Base-by-base conservation (phyloP, 2,329 filamentous ascomycete species). In the Diaporthe sp. region DNA sequence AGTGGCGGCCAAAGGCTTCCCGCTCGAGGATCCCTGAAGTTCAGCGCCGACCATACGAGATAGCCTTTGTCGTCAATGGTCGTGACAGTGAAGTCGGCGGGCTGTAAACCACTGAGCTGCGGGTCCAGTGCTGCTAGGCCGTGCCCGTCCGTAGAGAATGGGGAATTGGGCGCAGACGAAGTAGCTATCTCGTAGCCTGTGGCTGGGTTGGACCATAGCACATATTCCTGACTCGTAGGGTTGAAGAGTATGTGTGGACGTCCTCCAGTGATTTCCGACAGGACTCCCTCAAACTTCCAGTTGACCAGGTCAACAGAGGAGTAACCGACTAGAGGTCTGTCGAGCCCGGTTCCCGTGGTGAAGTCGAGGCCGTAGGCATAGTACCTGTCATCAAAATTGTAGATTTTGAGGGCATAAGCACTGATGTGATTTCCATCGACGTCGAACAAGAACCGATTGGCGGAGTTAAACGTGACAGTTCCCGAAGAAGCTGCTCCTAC, bases 371-470 rank as follows among this genome's bases (percentile, higher is more conserved):
- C 73, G 44, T 75, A 75, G n/a, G 58, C 68, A 55, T 49, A 75
- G 25, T 75, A 75, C 5, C 37, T 75, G 49, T 72, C 62, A n/a
- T 72, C 73, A n/a, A 65, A 72, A 22, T 67, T 46, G 67, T 75
- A 72, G 4, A 75, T 75, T 2, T 75, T 75, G 37, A 75, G 44
- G 10, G 68, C 73, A 42, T 72, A 75, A 25, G 73, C 69, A 22
- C 73, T 75, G 42, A 75, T 75, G 51, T 75, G 73, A 8, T 75
- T 72, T 25, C 73, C 73, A 39, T 75, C 58, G 28, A 72, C 59
- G 28, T 75, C 73, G 39, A 75, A 72, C 15, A 75, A 46, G 22
- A 67, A 59, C 22, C 73, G 57, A 49, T 72, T 67, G 31, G 49
- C 34, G 12, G 39, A 25, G 22, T 65, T 65, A 4, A 75, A 58